phyloP scores from a whole-genome alignment of 129 eudicot species.

The Arctium minus region DNA sequence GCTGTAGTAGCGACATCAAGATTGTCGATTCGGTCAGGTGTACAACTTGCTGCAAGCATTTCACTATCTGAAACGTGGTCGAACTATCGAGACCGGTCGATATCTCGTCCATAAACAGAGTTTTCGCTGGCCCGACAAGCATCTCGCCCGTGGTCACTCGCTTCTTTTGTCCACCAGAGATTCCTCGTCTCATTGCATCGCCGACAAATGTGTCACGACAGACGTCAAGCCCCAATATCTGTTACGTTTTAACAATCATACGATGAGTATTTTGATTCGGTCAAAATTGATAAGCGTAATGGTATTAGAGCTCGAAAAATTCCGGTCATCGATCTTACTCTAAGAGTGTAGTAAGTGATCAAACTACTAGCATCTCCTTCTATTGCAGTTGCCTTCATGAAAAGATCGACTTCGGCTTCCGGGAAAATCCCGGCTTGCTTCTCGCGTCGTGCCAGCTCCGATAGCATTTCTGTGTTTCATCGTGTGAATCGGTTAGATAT shows the following conservation, averaged over 20 bases:
- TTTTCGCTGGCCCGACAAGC: conserved; percentile 88
- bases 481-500: not conserved
- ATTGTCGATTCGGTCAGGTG: conserved; percentile 69
- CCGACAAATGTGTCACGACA: conserved; percentile 86
- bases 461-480: conserved; percentile 44
- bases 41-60: conserved; percentile 78
- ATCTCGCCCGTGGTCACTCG: conserved; percentile 89
- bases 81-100: conserved; percentile 94
- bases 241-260: not conserved
- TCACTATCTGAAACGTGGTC: conserved; percentile 83
- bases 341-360: conserved; percentile 67
- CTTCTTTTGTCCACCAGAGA: conserved; percentile 85
- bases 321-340: conserved; percentile 35
- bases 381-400: conserved; percentile 87
- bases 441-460: conserved; percentile 74
- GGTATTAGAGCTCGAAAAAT: not conserved
- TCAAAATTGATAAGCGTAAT: not conserved
- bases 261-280: not conserved
- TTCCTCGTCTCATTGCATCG: conserved; percentile 72
- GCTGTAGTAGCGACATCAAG: conserved; percentile 81
- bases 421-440: conserved; percentile 67
- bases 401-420: conserved; percentile 78
- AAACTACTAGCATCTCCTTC: conserved; percentile 76
- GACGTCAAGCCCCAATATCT: conserved; percentile 77
- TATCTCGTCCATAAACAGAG: conserved; percentile 86